Percentiles rank a stretch among this genome's conserved stretches.
These are phyloP conservation scores for Oryza officinalis DNA, from an alignment of 176 grass and related monocot species.

Conservation along the genomic window DNA sequence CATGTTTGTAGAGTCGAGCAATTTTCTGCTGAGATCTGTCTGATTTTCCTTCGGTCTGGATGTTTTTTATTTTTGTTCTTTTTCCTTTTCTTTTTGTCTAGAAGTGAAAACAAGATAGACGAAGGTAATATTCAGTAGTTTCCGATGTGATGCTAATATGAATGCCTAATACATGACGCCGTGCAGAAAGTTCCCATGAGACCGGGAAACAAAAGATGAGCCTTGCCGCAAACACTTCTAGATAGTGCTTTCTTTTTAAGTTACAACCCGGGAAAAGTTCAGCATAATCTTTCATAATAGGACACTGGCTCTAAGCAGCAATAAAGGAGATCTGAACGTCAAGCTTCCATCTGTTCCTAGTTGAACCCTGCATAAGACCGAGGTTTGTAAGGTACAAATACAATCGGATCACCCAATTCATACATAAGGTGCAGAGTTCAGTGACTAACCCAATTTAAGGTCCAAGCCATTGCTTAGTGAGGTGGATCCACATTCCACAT, in stretches of 20 bases:
- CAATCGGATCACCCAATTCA: not conserved
- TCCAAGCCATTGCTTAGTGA: constrained; percentile 62
- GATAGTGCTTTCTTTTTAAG: not conserved
- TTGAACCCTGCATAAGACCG: constrained; percentile 57
- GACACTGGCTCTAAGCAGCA: not conserved
- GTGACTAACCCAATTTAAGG: constrained; percentile 67
- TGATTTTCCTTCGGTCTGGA: not conserved
- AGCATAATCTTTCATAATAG: not conserved
- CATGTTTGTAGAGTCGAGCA: no score
- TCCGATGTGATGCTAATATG: not conserved
- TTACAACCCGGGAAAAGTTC: not conserved
- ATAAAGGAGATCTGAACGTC: not conserved
- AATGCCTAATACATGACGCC: not conserved
- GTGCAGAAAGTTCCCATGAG: not conserved
- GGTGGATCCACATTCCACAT: constrained; percentile 41
- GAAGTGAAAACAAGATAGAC: not conserved
- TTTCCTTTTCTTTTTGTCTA: not conserved
- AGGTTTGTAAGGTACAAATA: not conserved
- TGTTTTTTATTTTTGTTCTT: no score
- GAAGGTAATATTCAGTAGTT: not conserved
- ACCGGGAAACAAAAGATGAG: not conserved
- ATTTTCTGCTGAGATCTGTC: not conserved
- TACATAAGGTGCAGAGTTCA: not conserved
- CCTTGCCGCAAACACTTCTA: not conserved
- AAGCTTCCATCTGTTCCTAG: constrained; percentile 13